Conservation (phyloP, 371 early-diverging fungal genomes). For the Mortierella sp. region DNA sequence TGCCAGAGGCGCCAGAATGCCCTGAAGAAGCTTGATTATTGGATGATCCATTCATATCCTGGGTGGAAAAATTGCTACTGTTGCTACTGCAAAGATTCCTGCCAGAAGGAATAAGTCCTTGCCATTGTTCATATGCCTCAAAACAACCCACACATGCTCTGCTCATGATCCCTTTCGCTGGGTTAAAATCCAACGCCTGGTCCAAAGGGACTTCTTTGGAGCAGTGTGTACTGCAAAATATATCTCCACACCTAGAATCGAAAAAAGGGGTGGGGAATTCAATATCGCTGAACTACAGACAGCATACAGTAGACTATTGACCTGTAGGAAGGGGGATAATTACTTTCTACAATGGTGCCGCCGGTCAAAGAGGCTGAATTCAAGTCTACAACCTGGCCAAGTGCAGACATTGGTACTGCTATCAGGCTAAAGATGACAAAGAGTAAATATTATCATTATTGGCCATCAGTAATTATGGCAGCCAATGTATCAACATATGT, state of each 20-base stretch:
- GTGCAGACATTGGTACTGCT: conserved; percentile 47
- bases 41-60: neutral
- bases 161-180: conserved; percentile 30
- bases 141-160: conserved; percentile 45
- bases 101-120: conserved; percentile 12
- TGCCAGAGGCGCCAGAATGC: neutral
- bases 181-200: conserved; percentile 37
- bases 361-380: conserved; percentile 50
- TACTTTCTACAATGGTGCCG: conserved; percentile 56
- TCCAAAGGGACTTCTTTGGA: conserved; percentile 44
- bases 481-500: neutral
- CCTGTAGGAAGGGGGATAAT: neutral
- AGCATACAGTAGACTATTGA: too few species aligned
- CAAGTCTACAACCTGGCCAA: conserved; percentile 50
- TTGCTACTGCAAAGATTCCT: conserved; percentile 3
- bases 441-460: neutral
- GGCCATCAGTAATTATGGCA: neutral
- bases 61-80: neutral
- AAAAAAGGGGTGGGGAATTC: neutral
- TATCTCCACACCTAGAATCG: conserved; percentile 43
- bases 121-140: conserved; percentile 49
- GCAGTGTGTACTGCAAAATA: conserved; percentile 51
- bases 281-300: neutral
- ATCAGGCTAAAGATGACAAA: conserved; percentile 47
- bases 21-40: neutral